Evolutionary conservation across 441 rosid species (phyloP), one percentile per base, ranked within the genome.

Genomic region (Adansonia gregorii): DNA sequence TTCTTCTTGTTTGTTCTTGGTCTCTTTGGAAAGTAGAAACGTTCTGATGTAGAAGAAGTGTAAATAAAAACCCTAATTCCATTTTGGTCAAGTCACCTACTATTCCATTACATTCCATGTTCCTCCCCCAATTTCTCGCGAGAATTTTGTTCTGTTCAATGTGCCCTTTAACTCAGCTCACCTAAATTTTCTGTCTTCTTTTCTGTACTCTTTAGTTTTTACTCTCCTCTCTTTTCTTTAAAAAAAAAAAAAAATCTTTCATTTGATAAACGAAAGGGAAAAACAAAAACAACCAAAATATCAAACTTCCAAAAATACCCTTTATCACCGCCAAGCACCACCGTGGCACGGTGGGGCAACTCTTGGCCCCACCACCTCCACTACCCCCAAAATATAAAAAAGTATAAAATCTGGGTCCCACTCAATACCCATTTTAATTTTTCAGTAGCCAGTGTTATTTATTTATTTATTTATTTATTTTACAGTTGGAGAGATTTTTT

Each of bases 351-450:
- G 79, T 74, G 77, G 76, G 75, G 75, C 77, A 65, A 22, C 51
- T 7, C 60, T n/a, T 12, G 65, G 51, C 65, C 61, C 77, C 80
- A 58, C 76, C 78, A 78, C 74, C 72, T 46, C 75, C 78, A 66
- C 76, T 72, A 76, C 71, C 65, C 19, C 12, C 10, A 8, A 6
- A 41, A 6, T 69, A 2, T 12, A 22, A 2, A 6, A 11, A 69
- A 69, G 11, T 14, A 27, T 14, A 31, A 2, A 56, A 22, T 14
- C 60, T 58, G 61, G 31, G 76, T 55, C 74, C 48, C 77, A 10
- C 52, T 48, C 52, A 11, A 0, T 2, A 11, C 46, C 19, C 58
- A 31, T 56, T 35, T n/a, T 8, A 15, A 5, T 4, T 15, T 19
- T 9, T 12, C 20, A 22, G 15, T 43, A 11, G 51, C 67, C 61